Base-by-base conservation (phyloP, 116 monocot species). In the Phalaenopsis hybrid region DNA sequence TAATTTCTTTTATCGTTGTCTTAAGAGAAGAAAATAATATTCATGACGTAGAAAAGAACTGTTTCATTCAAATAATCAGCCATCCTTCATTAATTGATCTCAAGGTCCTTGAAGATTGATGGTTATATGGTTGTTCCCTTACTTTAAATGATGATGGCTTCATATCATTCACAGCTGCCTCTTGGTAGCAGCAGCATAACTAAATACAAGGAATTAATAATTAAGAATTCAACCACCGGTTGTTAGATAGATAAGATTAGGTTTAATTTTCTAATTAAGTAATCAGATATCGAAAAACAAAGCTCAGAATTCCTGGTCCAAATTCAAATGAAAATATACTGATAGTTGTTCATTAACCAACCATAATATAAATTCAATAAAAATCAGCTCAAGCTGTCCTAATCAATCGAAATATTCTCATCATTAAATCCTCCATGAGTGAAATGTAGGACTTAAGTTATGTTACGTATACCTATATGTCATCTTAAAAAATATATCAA, bases 171-270 rank as follows among this genome's bases (percentile, higher is more conserved):
- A 55, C 55, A 15, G 15, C 55, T 55, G 55, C 16, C 55, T 67
- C 31, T 67, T 67, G 67, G 25, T 21, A 55, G 67, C 67, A 63
- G 63, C 23, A 21, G 8, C 63, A 63, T 63, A 63, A 25, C 63
- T 63, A 63, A 25, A 63, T 67, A 67, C 28, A 67, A 23, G 67
- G 28, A 67, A 67, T 31, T 73, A 73, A 73, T 73, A 73, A 37
- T 73, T 73, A 75, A 48, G 15, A 8, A 48, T 46, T 18, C 46
- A 75, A 45, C 75, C 46, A 75, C 75, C 75, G 10, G 75, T 75
- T 45, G 75, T 44, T 75, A 48, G 75, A 48, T 44, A 48, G 75
- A 18, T 45, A 44, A n/a, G 44, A n/a, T 75, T 75, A 75, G 44
- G 20, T 75, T 75, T 75, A 75, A 48, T 21, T 45, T 21, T n/a